Evolutionary conservation across 306 rosid genomes (phyloP), one percentile per base, ranked within the genome.

Genomic region (Lupinus albus): DNA sequence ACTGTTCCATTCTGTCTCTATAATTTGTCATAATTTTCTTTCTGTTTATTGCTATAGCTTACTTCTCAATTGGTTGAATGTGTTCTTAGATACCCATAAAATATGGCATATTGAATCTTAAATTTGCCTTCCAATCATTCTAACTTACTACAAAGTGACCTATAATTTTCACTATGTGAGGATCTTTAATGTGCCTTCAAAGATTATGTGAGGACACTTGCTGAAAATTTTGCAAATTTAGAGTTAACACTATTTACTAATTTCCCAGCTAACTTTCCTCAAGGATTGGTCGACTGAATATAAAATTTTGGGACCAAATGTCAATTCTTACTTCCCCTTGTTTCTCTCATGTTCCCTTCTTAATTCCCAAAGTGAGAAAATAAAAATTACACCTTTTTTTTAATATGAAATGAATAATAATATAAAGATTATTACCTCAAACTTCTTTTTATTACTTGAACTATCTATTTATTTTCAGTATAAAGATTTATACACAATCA

Each of bases 121-220:
- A 70, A 56, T 38, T 58, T 59, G 32, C 7, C 33, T 39, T 45
- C 64, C 68, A 47, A 15, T 64, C 64, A 17, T 11, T 36, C 8
- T 42, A 28, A 55, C 54, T 55, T 55, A 5, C 64, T 77, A 35
- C 73, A 47, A 33, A 9, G 2, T 41, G 66, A 61, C 18, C 59
- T 77, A 73, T 77, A 64, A 56, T 67, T 47, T 47, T 63, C 48
- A 48, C 54, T 35, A 28, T 77, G 81, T 77, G 71, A 71, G 53
- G 64, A 71, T 57, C 68, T 71, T 77, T 4, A 71, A 50, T 39
- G 39, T 71, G 76, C 32, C 17, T 64, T 16, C 38, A 48, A 49
- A 77, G 41, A 71, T 48, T 25, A 36, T 64, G 48, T 57, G 68
- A 33, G 48, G 55, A 17, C 42, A 61, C 59, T 39, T 70, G 28